These are phyloP conservation scores for Fusarium agapanthi DNA, from an alignment of 2,329 filamentous ascomycete species.

Conservation along the genomic window DNA sequence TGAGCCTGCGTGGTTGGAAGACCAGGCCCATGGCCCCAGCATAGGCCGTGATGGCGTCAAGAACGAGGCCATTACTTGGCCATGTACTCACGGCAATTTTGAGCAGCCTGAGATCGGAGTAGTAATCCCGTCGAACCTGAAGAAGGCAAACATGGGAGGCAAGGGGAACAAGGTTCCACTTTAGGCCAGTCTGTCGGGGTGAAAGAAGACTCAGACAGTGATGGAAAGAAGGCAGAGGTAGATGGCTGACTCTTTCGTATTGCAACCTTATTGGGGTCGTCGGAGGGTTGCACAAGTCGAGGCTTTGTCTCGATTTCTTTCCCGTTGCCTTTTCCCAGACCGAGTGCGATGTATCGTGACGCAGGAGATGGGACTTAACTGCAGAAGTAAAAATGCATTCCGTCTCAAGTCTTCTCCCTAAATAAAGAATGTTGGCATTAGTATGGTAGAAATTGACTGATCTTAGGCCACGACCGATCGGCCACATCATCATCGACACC, in stretches of 20 bases:
- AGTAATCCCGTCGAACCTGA: background rate
- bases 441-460: slow-evolving; percentile 25
- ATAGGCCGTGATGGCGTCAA: background rate
- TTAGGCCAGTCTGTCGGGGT: too few relatives aligned
- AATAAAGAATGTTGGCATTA: background rate
- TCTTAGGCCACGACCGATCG: slow-evolving; percentile 13
- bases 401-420: too few relatives aligned
- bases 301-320: too few relatives aligned
- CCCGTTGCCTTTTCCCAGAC: too few relatives aligned
- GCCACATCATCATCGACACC: slow-evolving; percentile 21
- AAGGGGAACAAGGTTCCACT: background rate
- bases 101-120: background rate
- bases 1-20: background rate
- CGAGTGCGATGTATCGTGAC: too few relatives aligned
- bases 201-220: background rate
- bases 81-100: background rate
- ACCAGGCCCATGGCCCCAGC: background rate
- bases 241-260: background rate
- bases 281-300: too few relatives aligned
- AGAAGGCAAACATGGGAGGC: background rate
- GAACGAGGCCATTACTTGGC: background rate
- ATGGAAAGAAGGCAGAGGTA: background rate
- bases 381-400: too few relatives aligned
- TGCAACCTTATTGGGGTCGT: too few relatives aligned
- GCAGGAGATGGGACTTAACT: too few relatives aligned